These are phyloP conservation scores for Paralagenidium karlingii DNA, from an alignment of 352 stramenopile species.

Conservation along the genomic window DNA sequence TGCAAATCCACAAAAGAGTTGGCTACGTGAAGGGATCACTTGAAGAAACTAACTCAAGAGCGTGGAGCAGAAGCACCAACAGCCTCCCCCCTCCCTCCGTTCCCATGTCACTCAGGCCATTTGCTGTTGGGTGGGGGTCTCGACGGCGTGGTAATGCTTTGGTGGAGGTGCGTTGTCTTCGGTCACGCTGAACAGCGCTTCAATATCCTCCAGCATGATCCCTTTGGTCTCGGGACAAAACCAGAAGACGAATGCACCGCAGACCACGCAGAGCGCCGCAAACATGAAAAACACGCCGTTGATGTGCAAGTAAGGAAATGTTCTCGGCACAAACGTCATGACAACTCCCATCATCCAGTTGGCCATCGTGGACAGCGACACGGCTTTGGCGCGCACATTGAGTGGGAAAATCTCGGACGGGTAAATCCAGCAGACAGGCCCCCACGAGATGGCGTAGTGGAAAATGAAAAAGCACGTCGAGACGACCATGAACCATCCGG, in stretches of 20 bases:
- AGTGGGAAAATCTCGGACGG: slow-evolving; percentile 39
- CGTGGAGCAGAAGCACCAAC: no score
- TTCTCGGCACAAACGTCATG: slow-evolving; percentile 15
- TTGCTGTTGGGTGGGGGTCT: background rate
- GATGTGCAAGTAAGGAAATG: slow-evolving; percentile 22
- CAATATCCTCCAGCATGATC: slow-evolving; percentile 31
- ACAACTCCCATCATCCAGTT: slow-evolving; percentile 28
- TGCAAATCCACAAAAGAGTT: no score
- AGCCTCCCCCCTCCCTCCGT: no score
- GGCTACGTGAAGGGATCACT: no score
- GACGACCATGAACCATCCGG: slow-evolving; percentile 22
- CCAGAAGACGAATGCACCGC: slow-evolving; percentile 18
- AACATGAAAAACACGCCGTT: slow-evolving; percentile 47
- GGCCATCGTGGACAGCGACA: slow-evolving; percentile 20
- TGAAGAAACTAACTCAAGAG: no score
- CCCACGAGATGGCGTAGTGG: slow-evolving; percentile 30
- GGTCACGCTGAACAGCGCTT: slow-evolving; percentile 22
- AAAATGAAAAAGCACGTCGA: slow-evolving; percentile 19
- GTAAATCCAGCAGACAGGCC: slow-evolving; percentile 36
- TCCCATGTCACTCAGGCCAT: no score
- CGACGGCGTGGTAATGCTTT: background rate
- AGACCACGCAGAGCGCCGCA: slow-evolving; percentile 19
- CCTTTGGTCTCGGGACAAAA: slow-evolving; percentile 24
- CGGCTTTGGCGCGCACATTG: slow-evolving; percentile 27
- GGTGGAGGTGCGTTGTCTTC: background rate